phyloP scores from a whole-genome alignment of 495 filamentous ascomycete genomes.

The Aspergillus asperescens region DNA sequence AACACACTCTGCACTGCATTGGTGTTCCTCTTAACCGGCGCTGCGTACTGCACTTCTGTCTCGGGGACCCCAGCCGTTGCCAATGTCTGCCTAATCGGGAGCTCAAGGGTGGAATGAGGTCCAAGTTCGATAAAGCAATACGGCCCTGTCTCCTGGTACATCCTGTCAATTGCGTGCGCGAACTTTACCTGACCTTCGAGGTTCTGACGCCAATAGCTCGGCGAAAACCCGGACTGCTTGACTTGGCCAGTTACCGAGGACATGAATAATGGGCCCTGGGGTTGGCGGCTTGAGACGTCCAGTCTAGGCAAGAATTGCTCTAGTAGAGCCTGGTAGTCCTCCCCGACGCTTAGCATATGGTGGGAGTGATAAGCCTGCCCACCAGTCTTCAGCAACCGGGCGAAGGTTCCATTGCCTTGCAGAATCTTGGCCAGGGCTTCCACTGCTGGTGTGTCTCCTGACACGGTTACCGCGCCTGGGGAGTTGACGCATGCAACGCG shows the following conservation, averaged over 20 bases:
- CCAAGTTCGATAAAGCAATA: slow-evolving; percentile 4
- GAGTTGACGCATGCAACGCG: slow-evolving; percentile 48
- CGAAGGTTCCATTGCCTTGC: slow-evolving; percentile 24
- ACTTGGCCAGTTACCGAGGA: background rate
- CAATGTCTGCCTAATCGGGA: slow-evolving; percentile 6
- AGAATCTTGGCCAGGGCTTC: background rate
- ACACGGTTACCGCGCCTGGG: slow-evolving; percentile 41
- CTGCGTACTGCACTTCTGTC: background rate
- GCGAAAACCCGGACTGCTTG: background rate
- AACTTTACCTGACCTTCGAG: slow-evolving; percentile 10
- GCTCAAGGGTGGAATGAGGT: slow-evolving; percentile 7
- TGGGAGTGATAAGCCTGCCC: slow-evolving; percentile 56
- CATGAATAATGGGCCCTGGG: background rate
- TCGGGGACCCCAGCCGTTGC: background rate
- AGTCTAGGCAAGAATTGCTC: background rate
- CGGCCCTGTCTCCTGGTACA: background rate
- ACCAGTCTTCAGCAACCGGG: slow-evolving; percentile 31
- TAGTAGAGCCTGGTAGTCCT: slow-evolving; percentile 32
- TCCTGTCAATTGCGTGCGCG: background rate
- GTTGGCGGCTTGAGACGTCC: background rate
- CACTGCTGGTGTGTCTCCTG: slow-evolving; percentile 38
- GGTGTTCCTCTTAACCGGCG: background rate
- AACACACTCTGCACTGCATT: background rate
- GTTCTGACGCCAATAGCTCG: slow-evolving; percentile 7
- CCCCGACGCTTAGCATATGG: slow-evolving; percentile 43